Percentiles rank a stretch among this genome's conserved stretches.
phyloP scores from a whole-genome alignment of 2,329 filamentous ascomycete genomes.

The Calonectria crousiana region DNA sequence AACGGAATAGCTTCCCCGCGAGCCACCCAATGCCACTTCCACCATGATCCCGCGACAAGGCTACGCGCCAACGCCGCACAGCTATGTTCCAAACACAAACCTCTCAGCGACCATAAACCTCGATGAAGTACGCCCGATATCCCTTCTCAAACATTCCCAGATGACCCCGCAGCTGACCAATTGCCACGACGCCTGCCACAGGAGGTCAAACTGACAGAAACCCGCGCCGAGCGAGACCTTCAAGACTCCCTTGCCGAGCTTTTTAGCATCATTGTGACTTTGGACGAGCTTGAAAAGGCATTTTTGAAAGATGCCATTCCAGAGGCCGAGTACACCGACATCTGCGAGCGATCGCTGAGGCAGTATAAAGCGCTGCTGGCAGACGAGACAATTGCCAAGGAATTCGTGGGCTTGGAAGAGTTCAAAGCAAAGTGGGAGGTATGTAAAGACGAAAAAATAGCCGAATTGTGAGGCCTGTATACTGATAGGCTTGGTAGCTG shows the following conservation, averaged over 20 bases:
- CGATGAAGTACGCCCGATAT: slow-evolving; percentile 75
- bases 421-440: slow-evolving; percentile 96
- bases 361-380: slow-evolving; percentile 96
- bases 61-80: slow-evolving; percentile 91
- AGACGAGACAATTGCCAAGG: slow-evolving; percentile 89
- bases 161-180: slow-evolving; percentile 29
- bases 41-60: slow-evolving; percentile 72
- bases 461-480: fast-evolving
- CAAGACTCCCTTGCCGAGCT: slow-evolving; percentile 97
- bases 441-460: slow-evolving; percentile 50
- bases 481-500: slow-evolving; percentile 67
- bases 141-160: background rate
- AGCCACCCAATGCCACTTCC: slow-evolving; percentile 46
- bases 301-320: slow-evolving; percentile 96
- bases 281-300: slow-evolving; percentile 95
- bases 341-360: slow-evolving; percentile 91
- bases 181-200: slow-evolving; percentile 51
- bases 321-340: slow-evolving; percentile 94
- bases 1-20: slow-evolving; percentile 20
- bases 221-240: slow-evolving; percentile 88
- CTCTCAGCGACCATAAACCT: slow-evolving; percentile 92
- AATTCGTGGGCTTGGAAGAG: slow-evolving; percentile 88
- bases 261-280: slow-evolving; percentile 95
- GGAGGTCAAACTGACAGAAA: slow-evolving; percentile 94
- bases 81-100: slow-evolving; percentile 87